phyloP scores from a whole-genome alignment of 345 rosid species.

The Eutrema yunnanense region DNA sequence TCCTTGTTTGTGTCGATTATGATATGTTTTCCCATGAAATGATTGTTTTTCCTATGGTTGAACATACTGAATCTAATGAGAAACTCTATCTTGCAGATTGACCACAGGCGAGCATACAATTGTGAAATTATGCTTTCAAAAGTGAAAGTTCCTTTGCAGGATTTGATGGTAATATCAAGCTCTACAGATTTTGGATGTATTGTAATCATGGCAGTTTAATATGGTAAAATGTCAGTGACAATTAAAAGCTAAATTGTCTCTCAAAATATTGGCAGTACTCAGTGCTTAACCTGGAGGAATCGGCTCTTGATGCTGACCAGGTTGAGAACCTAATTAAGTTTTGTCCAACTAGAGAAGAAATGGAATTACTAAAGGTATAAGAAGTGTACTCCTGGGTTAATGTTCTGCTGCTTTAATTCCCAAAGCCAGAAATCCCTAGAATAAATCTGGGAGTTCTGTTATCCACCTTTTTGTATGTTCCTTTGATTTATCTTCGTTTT shows the following conservation, averaged over 20 bases:
- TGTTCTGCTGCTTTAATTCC: not conserved
- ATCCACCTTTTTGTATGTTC: not conserved
- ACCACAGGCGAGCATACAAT: conserved; percentile 91
- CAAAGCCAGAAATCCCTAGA: not conserved
- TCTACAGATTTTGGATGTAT: conserved; percentile 12
- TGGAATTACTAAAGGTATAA: conserved; percentile 77
- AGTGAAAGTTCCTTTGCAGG: conserved; percentile 83
- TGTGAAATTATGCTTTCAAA: conserved; percentile 99
- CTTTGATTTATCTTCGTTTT: not conserved
- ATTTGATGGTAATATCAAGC: conserved; percentile 60
- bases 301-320: conserved; percentile 76
- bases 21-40: not conserved
- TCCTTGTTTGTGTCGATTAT: not conserved
- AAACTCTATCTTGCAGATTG: conserved; percentile 50
- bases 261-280: conserved; percentile 47
- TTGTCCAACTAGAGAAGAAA: conserved; percentile 92
- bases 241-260: conserved; percentile 4
- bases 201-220: conserved; percentile 1
- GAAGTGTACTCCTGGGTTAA: not conserved
- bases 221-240: not conserved
- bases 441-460: not conserved
- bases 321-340: conserved; percentile 88
- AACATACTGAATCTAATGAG: conserved; percentile 1
- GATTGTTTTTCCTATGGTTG: not conserved
- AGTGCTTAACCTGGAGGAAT: conserved; percentile 76